Conservation (phyloP, 305 asterid species). For the Fraxinus platypoda region DNA sequence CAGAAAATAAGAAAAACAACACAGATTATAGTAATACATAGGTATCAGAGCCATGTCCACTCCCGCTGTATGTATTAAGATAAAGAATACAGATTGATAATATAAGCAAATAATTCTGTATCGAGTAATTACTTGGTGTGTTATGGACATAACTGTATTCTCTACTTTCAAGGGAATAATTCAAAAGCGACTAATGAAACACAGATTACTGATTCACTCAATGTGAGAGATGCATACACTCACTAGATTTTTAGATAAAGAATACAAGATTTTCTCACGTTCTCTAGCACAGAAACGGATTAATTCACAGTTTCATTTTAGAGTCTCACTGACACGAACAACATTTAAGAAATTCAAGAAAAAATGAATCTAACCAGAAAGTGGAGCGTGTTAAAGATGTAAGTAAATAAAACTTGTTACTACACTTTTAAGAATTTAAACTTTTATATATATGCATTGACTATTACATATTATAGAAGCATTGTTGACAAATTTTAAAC, state of each 20-base stretch:
- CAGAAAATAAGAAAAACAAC: too few species aligned
- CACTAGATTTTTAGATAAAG: neutral
- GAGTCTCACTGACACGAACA: neutral
- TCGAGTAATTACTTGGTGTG: neutral
- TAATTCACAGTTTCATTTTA: neutral
- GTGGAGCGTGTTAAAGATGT: neutral
- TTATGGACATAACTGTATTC: neutral
- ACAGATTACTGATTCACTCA: too few species aligned
- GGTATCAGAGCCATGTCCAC: neutral
- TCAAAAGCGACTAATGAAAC: too few species aligned
- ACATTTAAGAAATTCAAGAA: neutral
- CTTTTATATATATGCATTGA: neutral
- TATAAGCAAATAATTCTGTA: constrained; percentile 4
- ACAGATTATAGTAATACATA: too few species aligned
- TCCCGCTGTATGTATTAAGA: constrained; percentile 52
- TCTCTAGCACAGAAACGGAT: neutral
- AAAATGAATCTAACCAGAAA: neutral
- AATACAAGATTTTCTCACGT: neutral
- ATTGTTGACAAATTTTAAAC: neutral
- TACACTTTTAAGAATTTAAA: too few species aligned
- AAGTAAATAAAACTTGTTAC: neutral
- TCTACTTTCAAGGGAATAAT: too few species aligned
- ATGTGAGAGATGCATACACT: too few species aligned
- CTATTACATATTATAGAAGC: too few species aligned
- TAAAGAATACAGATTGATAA: constrained; percentile 38